These are phyloP conservation scores for Ramularia collo-cygni DNA, from an alignment of 2,329 filamentous ascomycete genomes.

Conservation along the genomic window DNA sequence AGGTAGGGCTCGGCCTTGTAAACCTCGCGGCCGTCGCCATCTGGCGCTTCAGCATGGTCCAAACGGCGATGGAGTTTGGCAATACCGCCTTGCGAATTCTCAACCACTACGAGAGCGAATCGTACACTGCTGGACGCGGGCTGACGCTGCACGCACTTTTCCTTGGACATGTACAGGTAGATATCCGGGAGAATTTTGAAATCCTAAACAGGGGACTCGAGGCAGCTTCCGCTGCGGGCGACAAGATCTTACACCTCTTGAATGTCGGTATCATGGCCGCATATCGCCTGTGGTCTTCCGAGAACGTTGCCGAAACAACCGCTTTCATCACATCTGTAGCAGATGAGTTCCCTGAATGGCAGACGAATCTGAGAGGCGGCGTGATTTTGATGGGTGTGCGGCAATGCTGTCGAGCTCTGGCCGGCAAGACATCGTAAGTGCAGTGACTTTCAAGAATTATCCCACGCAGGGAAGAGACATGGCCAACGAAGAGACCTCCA, in stretches of 20 bases:
- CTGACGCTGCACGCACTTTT: conserved; percentile 64
- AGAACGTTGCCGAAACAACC: conserved; percentile 63
- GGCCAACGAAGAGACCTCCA: no score
- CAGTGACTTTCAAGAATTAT: no score
- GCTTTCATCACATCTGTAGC: conserved; percentile 64
- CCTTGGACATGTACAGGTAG: conserved; percentile 61
- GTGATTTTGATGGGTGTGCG: conserved; percentile 59
- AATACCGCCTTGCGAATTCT: conserved; percentile 58
- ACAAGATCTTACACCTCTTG: conserved; percentile 64
- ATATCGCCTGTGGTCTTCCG: conserved; percentile 62
- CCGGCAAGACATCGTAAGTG: conserved; percentile 73
- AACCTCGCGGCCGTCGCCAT: conserved; percentile 62
- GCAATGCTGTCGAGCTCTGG: conserved; percentile 62
- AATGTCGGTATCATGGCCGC: conserved; percentile 62
- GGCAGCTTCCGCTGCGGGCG: conserved; percentile 58
- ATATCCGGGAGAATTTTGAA: conserved; percentile 51
- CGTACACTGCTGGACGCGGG: conserved; percentile 60
- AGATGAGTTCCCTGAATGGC: conserved; percentile 67
- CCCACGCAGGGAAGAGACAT: no score
- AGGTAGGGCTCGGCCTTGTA: conserved; percentile 62
- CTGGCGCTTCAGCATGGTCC: conserved; percentile 63
- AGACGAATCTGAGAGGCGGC: conserved; percentile 63
- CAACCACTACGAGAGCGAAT: conserved; percentile 53
- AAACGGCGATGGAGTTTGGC: conserved; percentile 60
- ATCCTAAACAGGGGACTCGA: conserved; percentile 62